phyloP scores from a whole-genome alignment of 805 yeast species.

The Saturnispora gosingensis region DNA sequence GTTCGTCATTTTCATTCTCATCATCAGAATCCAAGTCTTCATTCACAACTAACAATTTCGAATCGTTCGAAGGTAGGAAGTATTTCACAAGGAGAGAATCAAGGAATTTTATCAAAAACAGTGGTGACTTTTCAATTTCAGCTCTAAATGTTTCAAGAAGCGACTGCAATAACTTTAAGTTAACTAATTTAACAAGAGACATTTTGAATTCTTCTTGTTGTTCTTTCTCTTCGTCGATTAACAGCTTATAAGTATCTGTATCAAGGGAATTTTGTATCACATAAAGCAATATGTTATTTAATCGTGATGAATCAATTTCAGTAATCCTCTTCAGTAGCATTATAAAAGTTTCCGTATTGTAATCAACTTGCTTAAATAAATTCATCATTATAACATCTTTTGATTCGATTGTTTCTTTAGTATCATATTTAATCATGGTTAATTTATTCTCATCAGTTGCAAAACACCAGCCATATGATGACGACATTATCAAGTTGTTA shows the following conservation, averaged over 20 bases:
- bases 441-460: conserved; percentile 33
- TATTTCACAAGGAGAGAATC: conserved; percentile 4
- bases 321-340: conserved; percentile 25
- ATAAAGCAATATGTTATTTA: conserved; percentile 38
- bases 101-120: conserved; percentile 7
- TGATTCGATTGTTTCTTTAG: conserved; percentile 3
- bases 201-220: conserved; percentile 33
- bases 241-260: conserved; percentile 3
- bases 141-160: conserved; percentile 52
- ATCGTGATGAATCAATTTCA: conserved; percentile 38
- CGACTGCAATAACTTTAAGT: conserved; percentile 55
- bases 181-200: conserved; percentile 48
- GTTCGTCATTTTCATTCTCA: conserved; percentile 27
- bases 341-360: conserved; percentile 30
- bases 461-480: conserved; percentile 32
- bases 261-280: conserved; percentile 55
- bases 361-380: conserved; percentile 34
- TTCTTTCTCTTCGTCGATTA: conserved; percentile 28
- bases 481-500: conserved; percentile 18
- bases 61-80: conserved; percentile 1
- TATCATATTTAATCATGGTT: conserved; percentile 18
- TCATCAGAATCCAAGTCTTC: conserved; percentile 31
- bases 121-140: conserved; percentile 36
- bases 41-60: conserved; percentile 5
- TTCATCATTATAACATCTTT: conserved; percentile 6